Conservation (phyloP, 2,329 filamentous ascomycete genomes). For the Pseudogymnoascus sp. region DNA sequence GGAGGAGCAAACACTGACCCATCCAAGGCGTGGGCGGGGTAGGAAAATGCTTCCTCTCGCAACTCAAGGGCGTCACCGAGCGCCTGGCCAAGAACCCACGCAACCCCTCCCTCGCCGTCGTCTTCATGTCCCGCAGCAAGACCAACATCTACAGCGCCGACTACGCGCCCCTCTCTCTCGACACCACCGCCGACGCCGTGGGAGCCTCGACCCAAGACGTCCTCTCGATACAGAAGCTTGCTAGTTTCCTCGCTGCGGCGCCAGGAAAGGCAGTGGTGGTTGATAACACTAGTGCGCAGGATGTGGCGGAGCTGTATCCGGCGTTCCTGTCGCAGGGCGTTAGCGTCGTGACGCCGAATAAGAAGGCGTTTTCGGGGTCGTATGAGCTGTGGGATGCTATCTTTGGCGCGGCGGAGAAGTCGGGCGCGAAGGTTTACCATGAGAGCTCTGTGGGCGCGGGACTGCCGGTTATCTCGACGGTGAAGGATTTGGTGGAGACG, state of each 20-base stretch:
- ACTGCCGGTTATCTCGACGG: constrained; percentile 83
- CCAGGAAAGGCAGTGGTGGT: constrained; percentile 76
- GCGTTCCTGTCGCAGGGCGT: constrained; percentile 72
- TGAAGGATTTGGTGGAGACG: constrained; percentile 90
- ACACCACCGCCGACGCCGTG: constrained; percentile 55
- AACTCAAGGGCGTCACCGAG: constrained; percentile 62
- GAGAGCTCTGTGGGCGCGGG: constrained; percentile 93
- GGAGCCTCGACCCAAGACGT: constrained; percentile 57
- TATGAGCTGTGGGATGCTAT: constrained; percentile 82
- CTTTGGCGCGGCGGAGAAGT: constrained; percentile 62
- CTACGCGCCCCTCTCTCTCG: constrained; percentile 61
- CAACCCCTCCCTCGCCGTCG: constrained; percentile 57
- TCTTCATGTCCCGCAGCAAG: constrained; percentile 80
- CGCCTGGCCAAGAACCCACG: constrained; percentile 48
- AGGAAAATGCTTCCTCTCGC: constrained; percentile 80
- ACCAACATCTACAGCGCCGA: constrained; percentile 70
- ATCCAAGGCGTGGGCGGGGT: constrained; percentile 78
- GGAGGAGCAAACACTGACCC: not conserved
- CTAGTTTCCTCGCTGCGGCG: constrained; percentile 69
- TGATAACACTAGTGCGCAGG: constrained; percentile 91
- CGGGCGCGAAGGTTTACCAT: constrained; percentile 81
- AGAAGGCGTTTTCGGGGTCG: constrained; percentile 88
- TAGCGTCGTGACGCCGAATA: constrained; percentile 93
- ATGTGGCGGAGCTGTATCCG: constrained; percentile 78
- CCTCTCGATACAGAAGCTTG: constrained; percentile 61